A percentile compares a stretch with the other conserved stretches of the same genome.
Conservation (phyloP, 257 asterid species). For the Anisodus acutangulus region DNA sequence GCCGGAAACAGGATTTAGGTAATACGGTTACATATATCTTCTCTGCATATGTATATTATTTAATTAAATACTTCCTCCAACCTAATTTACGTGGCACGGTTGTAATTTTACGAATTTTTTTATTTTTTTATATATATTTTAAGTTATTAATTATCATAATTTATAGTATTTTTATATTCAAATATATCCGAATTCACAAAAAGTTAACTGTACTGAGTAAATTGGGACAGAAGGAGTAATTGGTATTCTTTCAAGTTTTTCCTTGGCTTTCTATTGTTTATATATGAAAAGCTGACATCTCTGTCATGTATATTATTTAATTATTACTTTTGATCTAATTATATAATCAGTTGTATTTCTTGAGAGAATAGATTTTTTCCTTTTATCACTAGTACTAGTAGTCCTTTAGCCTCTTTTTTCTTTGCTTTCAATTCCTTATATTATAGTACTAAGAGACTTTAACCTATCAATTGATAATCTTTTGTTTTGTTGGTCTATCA, state of each 20-base stretch:
- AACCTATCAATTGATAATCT: not conserved
- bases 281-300: too few species aligned
- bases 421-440: not conserved
- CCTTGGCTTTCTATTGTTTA: too few species aligned
- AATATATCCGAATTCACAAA: too few species aligned
- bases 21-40: not conserved
- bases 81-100: too few species aligned
- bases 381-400: not conserved
- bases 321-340: not conserved
- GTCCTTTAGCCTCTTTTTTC: not conserved
- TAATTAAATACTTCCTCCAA: not conserved
- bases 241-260: too few species aligned
- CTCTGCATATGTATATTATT: not conserved
- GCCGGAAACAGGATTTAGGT: conserved; percentile 7
- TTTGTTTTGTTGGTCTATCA: too few species aligned
- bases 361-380: not conserved
- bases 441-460: not conserved
- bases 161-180: too few species aligned
- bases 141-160: too few species aligned
- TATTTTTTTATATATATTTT: too few species aligned
- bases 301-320: not conserved
- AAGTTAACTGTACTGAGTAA: too few species aligned
- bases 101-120: too few species aligned
- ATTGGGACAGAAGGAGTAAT: too few species aligned
- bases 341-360: not conserved